Evolutionary conservation across 306 rosid species (phyloP).

Genomic region (Vigna hirtella): DNA sequence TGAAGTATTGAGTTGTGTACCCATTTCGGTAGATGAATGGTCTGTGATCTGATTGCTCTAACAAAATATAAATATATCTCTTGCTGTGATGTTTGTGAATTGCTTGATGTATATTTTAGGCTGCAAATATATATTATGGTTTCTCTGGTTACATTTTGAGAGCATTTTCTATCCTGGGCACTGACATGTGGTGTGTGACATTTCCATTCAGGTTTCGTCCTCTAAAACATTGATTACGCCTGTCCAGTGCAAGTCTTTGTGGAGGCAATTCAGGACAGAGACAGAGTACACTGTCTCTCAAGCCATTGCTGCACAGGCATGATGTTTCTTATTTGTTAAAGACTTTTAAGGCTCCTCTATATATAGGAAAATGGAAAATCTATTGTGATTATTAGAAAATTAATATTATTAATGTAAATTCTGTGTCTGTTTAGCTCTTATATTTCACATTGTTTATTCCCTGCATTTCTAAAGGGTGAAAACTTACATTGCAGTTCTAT

Average conservation of each 20-base stretch:
- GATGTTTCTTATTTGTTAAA: conserved; percentile 30
- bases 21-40: conserved; percentile 6
- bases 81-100: conserved; percentile 7
- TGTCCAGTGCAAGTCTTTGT: conserved; percentile 93
- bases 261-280: conserved; percentile 96
- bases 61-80: conserved; percentile 10
- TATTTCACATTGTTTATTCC: conserved; percentile 25
- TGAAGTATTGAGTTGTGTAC: conserved; percentile 25
- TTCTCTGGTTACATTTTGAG: conserved; percentile 26
- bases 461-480: conserved; percentile 6
- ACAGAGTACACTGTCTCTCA: conserved; percentile 95
- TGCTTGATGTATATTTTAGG: conserved; percentile 28
- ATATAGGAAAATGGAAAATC: conserved; percentile 24
- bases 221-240: conserved; percentile 87
- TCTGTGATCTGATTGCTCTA: conserved; percentile 26
- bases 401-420: not conserved
- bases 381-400: not conserved
- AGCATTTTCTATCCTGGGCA: conserved; percentile 38
- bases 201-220: conserved; percentile 67
- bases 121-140: conserved; percentile 30
- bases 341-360: not conserved
- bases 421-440: conserved; percentile 3
- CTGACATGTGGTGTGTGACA: conserved; percentile 32
- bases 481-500: no score
- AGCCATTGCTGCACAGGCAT: conserved; percentile 97